These are phyloP conservation scores for Zasmidium angulare DNA, from an alignment of 2,329 filamentous ascomycete species.

Conservation along the genomic window DNA sequence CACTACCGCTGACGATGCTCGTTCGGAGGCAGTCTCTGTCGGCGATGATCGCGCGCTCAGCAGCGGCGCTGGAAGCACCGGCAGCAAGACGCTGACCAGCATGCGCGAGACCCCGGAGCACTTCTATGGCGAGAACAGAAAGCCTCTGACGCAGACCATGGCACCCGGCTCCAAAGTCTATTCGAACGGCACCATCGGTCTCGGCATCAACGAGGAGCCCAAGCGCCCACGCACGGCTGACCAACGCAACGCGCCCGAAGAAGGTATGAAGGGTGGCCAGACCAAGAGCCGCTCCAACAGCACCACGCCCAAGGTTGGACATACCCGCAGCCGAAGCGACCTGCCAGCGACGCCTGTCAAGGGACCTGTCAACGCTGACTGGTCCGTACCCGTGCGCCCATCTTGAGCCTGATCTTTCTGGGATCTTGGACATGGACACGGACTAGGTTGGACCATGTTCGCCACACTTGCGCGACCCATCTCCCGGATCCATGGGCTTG, in stretches of 20 bases:
- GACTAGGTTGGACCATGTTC: not conserved
- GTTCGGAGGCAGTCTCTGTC: slow-evolving; percentile 10
- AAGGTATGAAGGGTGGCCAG: slow-evolving; percentile 10
- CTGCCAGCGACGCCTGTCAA: slow-evolving; percentile 20
- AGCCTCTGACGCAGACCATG: slow-evolving; percentile 26
- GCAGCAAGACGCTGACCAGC: slow-evolving; percentile 12
- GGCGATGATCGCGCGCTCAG: slow-evolving; percentile 21
- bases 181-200: slow-evolving; percentile 14
- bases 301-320: slow-evolving; percentile 18
- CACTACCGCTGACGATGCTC: slow-evolving; percentile 16
- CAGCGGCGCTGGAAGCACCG: slow-evolving; percentile 19
- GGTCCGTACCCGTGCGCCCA: slow-evolving; percentile 10
- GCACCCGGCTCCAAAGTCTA: slow-evolving; percentile 22
- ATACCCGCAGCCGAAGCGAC: slow-evolving; percentile 23
- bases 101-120: slow-evolving; percentile 15
- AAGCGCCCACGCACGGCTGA: slow-evolving; percentile 19
- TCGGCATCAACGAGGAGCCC: slow-evolving; percentile 20
- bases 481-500: not conserved
- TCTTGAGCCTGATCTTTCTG: not conserved
- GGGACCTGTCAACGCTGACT: slow-evolving; percentile 15
- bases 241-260: slow-evolving; percentile 13
- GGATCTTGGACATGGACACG: too few species aligned
- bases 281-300: slow-evolving; percentile 19
- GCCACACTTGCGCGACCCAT: not conserved
- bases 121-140: slow-evolving; percentile 19